Conservation (phyloP, 139 green algal genomes). For the Chlorella sp. region DNA sequence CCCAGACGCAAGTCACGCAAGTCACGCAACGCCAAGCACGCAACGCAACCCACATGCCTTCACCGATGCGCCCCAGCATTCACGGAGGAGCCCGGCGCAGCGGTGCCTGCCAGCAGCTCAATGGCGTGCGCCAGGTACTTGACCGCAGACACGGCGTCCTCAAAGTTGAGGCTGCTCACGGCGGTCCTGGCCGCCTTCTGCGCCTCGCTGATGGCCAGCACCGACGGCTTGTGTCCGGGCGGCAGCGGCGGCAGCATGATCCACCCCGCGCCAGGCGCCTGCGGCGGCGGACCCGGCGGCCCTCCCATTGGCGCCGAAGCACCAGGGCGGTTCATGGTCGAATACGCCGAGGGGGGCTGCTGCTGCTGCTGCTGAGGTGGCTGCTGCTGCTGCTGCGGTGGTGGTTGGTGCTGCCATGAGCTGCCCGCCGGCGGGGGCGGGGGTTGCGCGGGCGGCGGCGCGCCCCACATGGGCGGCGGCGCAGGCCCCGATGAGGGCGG, state of each 20-base stretch:
- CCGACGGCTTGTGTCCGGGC: constrained; percentile 32
- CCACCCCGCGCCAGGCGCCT: background rate
- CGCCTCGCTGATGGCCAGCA: constrained; percentile 20
- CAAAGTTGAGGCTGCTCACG: constrained; percentile 63
- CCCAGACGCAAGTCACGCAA: too few relatives aligned
- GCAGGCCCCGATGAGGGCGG: background rate
- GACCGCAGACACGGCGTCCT: constrained; percentile 61
- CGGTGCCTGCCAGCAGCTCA: constrained; percentile 43
- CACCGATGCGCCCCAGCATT: too few relatives aligned
- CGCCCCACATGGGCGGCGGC: background rate
- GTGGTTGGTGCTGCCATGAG: background rate
- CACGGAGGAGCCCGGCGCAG: too few relatives aligned
- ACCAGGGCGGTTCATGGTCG: background rate
- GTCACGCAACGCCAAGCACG: too few relatives aligned
- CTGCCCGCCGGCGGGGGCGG: background rate
- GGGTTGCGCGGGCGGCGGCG: background rate
- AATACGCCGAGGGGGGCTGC: background rate
- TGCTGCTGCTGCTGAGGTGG: background rate
- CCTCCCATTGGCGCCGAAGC: background rate
- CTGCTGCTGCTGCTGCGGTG: background rate
- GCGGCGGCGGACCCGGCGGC: background rate
- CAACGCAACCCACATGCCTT: too few relatives aligned
- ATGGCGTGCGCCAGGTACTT: constrained; percentile 62
- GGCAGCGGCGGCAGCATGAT: background rate
- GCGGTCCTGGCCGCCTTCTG: constrained; percentile 67